Conservation (phyloP, 2,329 filamentous ascomycete genomes). For the Xylaria arbuscula region DNA sequence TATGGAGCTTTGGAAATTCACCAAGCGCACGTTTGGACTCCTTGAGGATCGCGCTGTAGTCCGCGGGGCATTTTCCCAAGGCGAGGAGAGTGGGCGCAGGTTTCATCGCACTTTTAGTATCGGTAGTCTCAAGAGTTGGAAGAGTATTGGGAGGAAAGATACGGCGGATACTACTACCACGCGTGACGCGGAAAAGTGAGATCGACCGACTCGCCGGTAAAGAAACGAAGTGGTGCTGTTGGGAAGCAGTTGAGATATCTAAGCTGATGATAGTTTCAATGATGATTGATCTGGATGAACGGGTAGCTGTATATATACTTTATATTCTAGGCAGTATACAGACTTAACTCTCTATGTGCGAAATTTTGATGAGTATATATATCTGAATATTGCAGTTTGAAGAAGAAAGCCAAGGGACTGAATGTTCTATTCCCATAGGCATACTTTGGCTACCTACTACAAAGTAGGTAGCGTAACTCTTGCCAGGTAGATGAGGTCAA, state of each 20-base stretch:
- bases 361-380: too few species aligned
- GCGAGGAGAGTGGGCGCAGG: constrained; percentile 57
- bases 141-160: constrained; percentile 50
- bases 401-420: too few species aligned
- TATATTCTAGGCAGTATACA: background rate
- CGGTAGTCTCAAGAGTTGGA: constrained; percentile 60
- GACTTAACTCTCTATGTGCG: too few species aligned
- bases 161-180: constrained; percentile 37
- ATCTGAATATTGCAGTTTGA: too few species aligned
- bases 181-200: constrained; percentile 22
- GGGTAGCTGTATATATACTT: background rate
- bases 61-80: constrained; percentile 64
- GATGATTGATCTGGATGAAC: constrained; percentile 4
- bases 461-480: background rate
- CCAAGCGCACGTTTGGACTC: constrained; percentile 68
- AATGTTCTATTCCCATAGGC: background rate
- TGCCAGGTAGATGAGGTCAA: background rate
- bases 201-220: background rate
- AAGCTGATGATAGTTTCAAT: constrained; percentile 1
- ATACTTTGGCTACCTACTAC: background rate
- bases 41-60: constrained; percentile 64
- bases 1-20: constrained; percentile 77
- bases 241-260: constrained; percentile 8
- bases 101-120: constrained; percentile 63
- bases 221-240: background rate